phyloP scores from a whole-genome alignment of 164 flowering plant genomes.

The Cinnamomum chago region DNA sequence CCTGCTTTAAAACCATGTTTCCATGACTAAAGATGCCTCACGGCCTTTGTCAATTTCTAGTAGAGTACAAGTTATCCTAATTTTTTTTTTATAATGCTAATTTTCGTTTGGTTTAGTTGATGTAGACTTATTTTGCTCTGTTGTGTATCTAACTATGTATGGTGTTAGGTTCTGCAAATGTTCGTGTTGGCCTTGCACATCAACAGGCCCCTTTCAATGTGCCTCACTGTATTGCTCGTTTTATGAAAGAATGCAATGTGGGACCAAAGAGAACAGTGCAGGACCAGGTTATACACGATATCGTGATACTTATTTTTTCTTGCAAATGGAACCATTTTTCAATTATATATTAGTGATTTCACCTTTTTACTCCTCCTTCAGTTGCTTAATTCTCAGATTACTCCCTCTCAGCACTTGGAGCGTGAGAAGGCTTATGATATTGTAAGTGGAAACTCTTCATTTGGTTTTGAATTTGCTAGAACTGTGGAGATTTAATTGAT shows the following conservation, averaged over 20 bases:
- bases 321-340: not conserved
- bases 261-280: conserved; percentile 42
- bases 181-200: conserved; percentile 80
- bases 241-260: conserved; percentile 31
- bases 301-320: not conserved
- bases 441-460: conserved; percentile 36
- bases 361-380: conserved; percentile 20
- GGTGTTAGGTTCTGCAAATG: conserved; percentile 68
- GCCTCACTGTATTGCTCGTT: conserved; percentile 91
- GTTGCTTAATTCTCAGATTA: conserved; percentile 80
- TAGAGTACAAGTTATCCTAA: not conserved
- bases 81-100: not conserved
- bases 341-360: not conserved
- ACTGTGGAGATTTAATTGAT: not conserved
- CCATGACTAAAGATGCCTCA: no score
- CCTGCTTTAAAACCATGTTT: no score
- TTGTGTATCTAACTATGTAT: not conserved
- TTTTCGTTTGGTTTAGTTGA: not conserved
- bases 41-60: no score
- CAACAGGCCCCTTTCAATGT: conserved; percentile 69
- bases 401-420: conserved; percentile 77
- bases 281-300: conserved; percentile 62
- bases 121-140: not conserved
- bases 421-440: conserved; percentile 87
- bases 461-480: conserved; percentile 8